Evolutionary conservation across 1,139 yeast species (phyloP).

Genomic region (Wickerhamomyces sp.): DNA sequence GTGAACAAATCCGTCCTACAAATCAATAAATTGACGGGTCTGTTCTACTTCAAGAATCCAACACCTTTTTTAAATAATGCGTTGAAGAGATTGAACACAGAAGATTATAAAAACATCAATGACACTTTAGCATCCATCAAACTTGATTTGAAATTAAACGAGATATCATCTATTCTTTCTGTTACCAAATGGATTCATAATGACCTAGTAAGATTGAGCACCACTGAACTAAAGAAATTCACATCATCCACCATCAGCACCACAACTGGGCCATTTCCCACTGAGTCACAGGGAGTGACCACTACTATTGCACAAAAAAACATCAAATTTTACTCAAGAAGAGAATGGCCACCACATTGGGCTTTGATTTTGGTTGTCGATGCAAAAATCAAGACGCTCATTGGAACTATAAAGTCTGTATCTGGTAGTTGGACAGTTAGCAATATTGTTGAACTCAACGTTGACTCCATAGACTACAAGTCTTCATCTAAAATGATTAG

Average conservation of each 20-base stretch:
- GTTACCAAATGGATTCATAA: slow-evolving; percentile 67
- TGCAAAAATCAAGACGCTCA: slow-evolving; percentile 54
- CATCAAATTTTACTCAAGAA: slow-evolving; percentile 51
- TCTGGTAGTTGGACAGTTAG: slow-evolving; percentile 65
- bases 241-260: slow-evolving; percentile 3
- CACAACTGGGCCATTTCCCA: slow-evolving; percentile 2
- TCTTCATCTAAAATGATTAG: slow-evolving; percentile 47
- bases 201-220: slow-evolving; percentile 44
- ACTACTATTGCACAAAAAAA: slow-evolving; percentile 12
- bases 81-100: slow-evolving; percentile 34
- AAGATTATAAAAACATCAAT: slow-evolving; percentile 26
- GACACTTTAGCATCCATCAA: slow-evolving; percentile 28
- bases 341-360: slow-evolving; percentile 74
- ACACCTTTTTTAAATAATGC: slow-evolving; percentile 35
- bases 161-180: slow-evolving; percentile 46
- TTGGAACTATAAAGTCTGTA: slow-evolving; percentile 53
- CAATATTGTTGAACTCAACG: slow-evolving; percentile 24
- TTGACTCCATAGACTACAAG: slow-evolving; percentile 37
- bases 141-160: slow-evolving; percentile 47
- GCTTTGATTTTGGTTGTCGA: slow-evolving; percentile 48
- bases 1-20: slow-evolving; percentile 19
- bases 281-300: slow-evolving; percentile 32
- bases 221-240: slow-evolving; percentile 21
- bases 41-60: slow-evolving; percentile 42
- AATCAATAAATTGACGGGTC: slow-evolving; percentile 30